A percentile compares a stretch with the other conserved stretches of the same genome.
Conservation (phyloP, 352 stramenopile species). For the Phytophthora ohioensis region DNA sequence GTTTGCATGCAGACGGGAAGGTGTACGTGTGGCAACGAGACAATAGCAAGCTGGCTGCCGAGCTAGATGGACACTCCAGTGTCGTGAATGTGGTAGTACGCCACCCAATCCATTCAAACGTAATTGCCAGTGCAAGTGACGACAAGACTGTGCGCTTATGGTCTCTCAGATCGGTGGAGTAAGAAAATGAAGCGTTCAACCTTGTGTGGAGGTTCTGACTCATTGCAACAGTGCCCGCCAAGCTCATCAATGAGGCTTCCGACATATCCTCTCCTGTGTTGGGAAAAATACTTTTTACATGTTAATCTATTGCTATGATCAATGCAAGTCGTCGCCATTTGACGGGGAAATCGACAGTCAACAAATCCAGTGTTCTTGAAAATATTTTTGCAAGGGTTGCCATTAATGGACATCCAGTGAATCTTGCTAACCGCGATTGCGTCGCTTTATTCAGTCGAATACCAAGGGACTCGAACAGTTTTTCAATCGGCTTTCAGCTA, state of each 20-base stretch:
- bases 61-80: constrained; percentile 64
- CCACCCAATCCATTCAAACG: constrained; percentile 56
- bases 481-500: constrained; percentile 5
- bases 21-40: constrained; percentile 72
- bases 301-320: neutral
- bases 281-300: neutral
- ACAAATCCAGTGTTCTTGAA: neutral
- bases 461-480: neutral
- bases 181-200: constrained; percentile 15
- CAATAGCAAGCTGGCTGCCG: constrained; percentile 48
- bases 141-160: constrained; percentile 75
- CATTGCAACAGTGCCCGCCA: constrained; percentile 5
- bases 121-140: constrained; percentile 78
- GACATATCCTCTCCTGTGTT: neutral
- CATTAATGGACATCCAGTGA: neutral
- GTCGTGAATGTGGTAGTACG: constrained; percentile 74
- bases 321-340: too few species aligned
- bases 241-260: neutral
- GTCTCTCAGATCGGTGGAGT: constrained; percentile 39
- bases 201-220: constrained; percentile 9
- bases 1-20: constrained; percentile 53
- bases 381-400: neutral
- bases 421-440: neutral
- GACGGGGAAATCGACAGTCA: too few species aligned
- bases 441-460: constrained; percentile 20